Evolutionary conservation across 176 grass and related monocot genomes (phyloP), one percentile per base, ranked within the genome.

Genomic region (Luzula sylvatica): DNA sequence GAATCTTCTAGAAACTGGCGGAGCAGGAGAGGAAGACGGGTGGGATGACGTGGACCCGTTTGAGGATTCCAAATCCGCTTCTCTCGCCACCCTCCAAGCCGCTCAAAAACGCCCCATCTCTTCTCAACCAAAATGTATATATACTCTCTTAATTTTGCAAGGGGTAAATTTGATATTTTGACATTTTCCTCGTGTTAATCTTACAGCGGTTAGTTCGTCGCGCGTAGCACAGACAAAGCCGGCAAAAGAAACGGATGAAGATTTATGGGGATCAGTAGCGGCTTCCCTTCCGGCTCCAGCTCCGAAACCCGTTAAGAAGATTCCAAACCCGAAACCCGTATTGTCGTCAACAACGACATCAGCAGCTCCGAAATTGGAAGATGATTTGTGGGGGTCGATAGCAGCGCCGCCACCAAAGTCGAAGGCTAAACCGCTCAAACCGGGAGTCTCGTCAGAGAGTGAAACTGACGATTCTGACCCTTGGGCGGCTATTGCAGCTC

Each of bases 1-100:
- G 18, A 75, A 78, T 71, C 38, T 66, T 23, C 75, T 63, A 17
- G 81, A 87, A 40, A 60, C 47, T 17, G 60, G 76, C 32, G 72
- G 80, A 20, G 65, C 48, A 59, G 81, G 61, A 5, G 86, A 98
- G 51, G 85, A 90, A 52, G 81, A 82, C 61, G 92, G 92, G 66
- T 98, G 92, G 92, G 92, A 90, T 49, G 85, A 90, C 78, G 65
- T 98, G 30, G 92, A 98, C 43, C 72, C 81, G 5, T 80, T 90
- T 40, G 86, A 98, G 38, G 85, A 68, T 0, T 35, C 30, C 30
- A 52, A 90, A 27, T 52, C 85, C 44, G 30, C 9, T 35, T 58
- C 78, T 46, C 56, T 70, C 22, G 67, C 80, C 30, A 98, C 70
- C 41, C 86, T 98, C 77, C 92, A 90, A 28, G 81, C 86, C 55